Evolutionary conservation across 2,329 filamentous ascomycete species (phyloP).

Genomic region (Tricladium varicosporioides): DNA sequence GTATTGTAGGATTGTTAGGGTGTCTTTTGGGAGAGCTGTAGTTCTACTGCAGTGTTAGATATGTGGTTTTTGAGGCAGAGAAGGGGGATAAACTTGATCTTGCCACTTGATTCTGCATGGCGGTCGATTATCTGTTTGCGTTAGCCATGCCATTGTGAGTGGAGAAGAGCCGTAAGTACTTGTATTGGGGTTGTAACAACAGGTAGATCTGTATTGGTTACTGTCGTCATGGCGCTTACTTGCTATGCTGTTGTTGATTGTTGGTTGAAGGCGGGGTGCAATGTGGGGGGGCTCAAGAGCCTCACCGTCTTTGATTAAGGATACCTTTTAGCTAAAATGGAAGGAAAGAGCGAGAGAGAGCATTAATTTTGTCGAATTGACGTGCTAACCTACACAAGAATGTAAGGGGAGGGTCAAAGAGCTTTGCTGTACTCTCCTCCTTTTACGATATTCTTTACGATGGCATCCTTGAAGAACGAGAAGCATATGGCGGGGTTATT

Average conservation of each 20-base stretch:
- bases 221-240: conserved; percentile 19
- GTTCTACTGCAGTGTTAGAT: conserved; percentile 20
- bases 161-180: conserved; percentile 6
- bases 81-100: conserved; percentile 18
- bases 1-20: conserved; percentile 39
- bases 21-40: conserved; percentile 17
- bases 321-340: neutral
- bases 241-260: neutral
- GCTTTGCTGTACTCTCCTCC: too few relatives aligned
- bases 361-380: too few relatives aligned
- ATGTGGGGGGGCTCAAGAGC: neutral
- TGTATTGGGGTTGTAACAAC: conserved; percentile 17
- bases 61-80: neutral
- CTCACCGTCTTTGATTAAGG: too few relatives aligned
- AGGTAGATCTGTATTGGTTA: conserved; percentile 22
- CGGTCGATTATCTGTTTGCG: conserved; percentile 22
- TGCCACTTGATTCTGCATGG: conserved; percentile 25
- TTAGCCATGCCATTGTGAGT: neutral
- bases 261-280: neutral
- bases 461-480: too few relatives aligned
- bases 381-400: too few relatives aligned
- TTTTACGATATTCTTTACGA: too few relatives aligned
- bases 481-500: too few relatives aligned
- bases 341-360: neutral
- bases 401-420: too few relatives aligned